Percentiles rank a stretch among this genome's conserved stretches.
phyloP scores from a whole-genome alignment of 176 grass and related monocot species.

The Coix lacrymajobi region DNA sequence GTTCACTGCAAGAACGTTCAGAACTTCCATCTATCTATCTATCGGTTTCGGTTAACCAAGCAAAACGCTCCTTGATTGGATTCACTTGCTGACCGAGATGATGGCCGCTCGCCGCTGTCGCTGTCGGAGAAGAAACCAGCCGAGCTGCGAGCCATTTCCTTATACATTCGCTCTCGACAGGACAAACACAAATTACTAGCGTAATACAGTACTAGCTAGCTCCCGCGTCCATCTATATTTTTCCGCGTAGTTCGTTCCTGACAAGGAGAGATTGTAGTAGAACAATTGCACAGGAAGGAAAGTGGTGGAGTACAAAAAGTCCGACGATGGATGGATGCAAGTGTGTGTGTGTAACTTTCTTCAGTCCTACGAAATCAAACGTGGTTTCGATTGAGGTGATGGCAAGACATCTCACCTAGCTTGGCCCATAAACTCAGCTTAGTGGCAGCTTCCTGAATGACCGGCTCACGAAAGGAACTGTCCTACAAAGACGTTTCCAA shows the following conservation, averaged over 20 bases:
- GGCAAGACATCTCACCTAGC: conserved; percentile 31
- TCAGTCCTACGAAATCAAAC: not conserved
- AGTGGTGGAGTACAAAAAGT: not conserved
- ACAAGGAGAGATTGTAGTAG: not conserved
- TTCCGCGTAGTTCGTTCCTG: not conserved
- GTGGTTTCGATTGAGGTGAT: conserved; percentile 21
- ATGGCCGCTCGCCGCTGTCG: not conserved
- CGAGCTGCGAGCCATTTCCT: not conserved
- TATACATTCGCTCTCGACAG: not conserved
- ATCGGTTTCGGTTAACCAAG: not conserved
- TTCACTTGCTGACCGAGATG: not conserved
- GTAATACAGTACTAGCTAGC: too few species aligned
- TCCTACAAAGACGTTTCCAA: not conserved
- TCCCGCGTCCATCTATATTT: not conserved
- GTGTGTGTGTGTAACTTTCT: not conserved
- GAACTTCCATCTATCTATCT: not conserved
- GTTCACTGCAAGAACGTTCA: not conserved
- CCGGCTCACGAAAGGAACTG: conserved; percentile 13
- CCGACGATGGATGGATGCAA: not conserved
- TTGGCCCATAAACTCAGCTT: conserved; percentile 30
- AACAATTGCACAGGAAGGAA: not conserved
- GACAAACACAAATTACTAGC: not conserved
- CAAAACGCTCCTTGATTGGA: not conserved
- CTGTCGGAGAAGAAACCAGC: not conserved
- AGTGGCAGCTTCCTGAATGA: not conserved